Base-by-base conservation (phyloP, 1,284 basidiomycete species). In the Trichosporon sp. region DNA sequence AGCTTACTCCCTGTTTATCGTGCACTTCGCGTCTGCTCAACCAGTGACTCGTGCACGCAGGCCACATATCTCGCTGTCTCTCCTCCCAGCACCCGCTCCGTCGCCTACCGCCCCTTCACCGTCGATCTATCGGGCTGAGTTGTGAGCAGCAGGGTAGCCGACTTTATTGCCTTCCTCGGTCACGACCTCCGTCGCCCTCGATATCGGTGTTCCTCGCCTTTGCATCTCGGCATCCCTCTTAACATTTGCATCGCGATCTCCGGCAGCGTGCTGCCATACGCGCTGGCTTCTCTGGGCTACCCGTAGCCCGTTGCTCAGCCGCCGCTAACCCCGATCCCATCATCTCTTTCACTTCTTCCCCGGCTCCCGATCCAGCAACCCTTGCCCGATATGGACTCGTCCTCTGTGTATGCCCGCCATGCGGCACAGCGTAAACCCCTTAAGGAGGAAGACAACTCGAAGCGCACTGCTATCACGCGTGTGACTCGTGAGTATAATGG, bases 121-220 rank as follows among this genome's bases (percentile, higher is more conserved):
- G 26, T 26, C 26, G 26, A 26, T 26, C 26, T 26, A 26, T 26
- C 26, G 26, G 26, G 26, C 26, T 26, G 26, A 26, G 26, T 26
- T 4, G 6, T 10, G 19, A 54, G 19, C 51, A 5, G 4, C 38
- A 12, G 10, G 2, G 11, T 10, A 40, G 38, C 37, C 38, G 11
- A 38, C 63, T 10, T 26, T 26, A 26, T 26, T 16, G 10, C 11
- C 63, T 38, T 40, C 63, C 63, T 40, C 63, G 19, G n/a, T 70
- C 75, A 40, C n/a, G 31, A 21, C 69, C 70, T 3, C 65, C 65
- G 64, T 14, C 61, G 66, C 21, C 69, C 70, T 19, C 38, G 26
- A 26, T 26, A 26, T 26, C 26, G 51, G 21, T 19, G 19, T 19
- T 54, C 51, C 51, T 54, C 51, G 21, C 51, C 10, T 37, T 26